Evolutionary conservation across 2,329 filamentous ascomycete genomes (phyloP).

Genomic region (Aspergillus novoparasiticus): DNA sequence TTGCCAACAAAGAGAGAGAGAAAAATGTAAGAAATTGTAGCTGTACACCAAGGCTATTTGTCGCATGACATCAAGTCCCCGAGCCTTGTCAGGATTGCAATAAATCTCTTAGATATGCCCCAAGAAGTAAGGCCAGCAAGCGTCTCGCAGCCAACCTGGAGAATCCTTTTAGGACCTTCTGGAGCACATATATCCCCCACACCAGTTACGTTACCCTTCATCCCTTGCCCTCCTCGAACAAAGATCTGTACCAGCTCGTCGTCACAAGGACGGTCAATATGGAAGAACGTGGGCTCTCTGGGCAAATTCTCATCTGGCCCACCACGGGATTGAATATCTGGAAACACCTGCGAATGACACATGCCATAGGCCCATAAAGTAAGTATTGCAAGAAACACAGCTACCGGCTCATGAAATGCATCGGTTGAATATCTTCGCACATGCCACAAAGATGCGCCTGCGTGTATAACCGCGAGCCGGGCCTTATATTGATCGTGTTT

Average conservation of each 20-base stretch:
- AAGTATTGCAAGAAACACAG: slow-evolving; percentile 50
- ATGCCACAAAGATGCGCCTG: slow-evolving; percentile 56
- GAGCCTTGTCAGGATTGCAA: slow-evolving; percentile 35
- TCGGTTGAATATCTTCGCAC: slow-evolving; percentile 52
- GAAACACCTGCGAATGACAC: slow-evolving; percentile 30
- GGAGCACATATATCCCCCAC: slow-evolving; percentile 54
- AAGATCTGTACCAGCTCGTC: slow-evolving; percentile 62
- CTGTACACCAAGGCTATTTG: background rate
- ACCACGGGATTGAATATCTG: slow-evolving; percentile 30
- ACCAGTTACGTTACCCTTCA: slow-evolving; percentile 55
- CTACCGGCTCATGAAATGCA: slow-evolving; percentile 52
- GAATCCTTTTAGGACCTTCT: slow-evolving; percentile 40
- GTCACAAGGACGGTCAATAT: slow-evolving; percentile 58
- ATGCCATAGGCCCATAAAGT: slow-evolving; percentile 53
- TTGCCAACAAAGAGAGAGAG: background rate
- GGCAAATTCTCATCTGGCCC: slow-evolving; percentile 16
- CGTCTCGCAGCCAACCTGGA: slow-evolving; percentile 43
- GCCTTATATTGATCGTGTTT: slow-evolving; percentile 58
- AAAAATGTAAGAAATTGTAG: background rate
- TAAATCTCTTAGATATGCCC: slow-evolving; percentile 38
- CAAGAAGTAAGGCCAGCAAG: slow-evolving; percentile 38
- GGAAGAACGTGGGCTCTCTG: slow-evolving; percentile 49
- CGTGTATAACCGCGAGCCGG: slow-evolving; percentile 59
- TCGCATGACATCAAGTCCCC: slow-evolving; percentile 26
- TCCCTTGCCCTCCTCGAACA: slow-evolving; percentile 52